Evolutionary conservation across 306 rosid species (phyloP), one percentile per base, ranked within the genome.

Genomic region (Alnus glutinosa): DNA sequence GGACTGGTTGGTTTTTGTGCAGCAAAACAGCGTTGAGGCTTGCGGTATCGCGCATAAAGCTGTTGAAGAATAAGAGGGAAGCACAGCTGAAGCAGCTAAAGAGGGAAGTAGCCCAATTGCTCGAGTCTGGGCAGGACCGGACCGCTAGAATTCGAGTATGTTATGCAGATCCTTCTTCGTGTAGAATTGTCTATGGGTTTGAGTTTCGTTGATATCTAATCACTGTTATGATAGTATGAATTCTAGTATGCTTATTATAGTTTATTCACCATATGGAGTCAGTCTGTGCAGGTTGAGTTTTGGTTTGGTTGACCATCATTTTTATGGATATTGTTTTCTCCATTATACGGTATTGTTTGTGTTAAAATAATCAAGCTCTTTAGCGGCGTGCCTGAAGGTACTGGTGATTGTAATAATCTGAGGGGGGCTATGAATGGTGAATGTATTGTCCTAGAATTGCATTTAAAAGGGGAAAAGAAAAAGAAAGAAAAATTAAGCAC

Each of bases 21-120:
- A 95, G 99, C 89, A 95, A 95, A 88, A 93, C 96, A 59, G 75
- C 93, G 18, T 78, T 95, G 91, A 95, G 89, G 89, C 93, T 93
- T 28, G 89, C 99, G 72, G 93, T 83, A 62, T 88, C 98, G 2
- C 87, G 97, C 14, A 91, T 91, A 58, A 95, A 93, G 89, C 92
- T 95, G 57, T 81, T 93, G 91, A 91, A 85, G 88, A 95, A 93
- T 71, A 95, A 88, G 88, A 90, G 91, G 85, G 96, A 93, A 39
- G 89, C 86, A 0, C 97, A 93, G 44, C 77, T 93, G 49, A 90
- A 61, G 91, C 94, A 90, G 84, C 83, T 89, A 54, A 90, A 80
- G 89, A 85, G 88, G 82, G 99, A 93, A 71, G 78, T 95, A 85
- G 98, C 98, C 13, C 87, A 91, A 79, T 80, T 95, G 88, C 91